Conservation (phyloP, 441 rosid species). For the Mallotus repandus region DNA sequence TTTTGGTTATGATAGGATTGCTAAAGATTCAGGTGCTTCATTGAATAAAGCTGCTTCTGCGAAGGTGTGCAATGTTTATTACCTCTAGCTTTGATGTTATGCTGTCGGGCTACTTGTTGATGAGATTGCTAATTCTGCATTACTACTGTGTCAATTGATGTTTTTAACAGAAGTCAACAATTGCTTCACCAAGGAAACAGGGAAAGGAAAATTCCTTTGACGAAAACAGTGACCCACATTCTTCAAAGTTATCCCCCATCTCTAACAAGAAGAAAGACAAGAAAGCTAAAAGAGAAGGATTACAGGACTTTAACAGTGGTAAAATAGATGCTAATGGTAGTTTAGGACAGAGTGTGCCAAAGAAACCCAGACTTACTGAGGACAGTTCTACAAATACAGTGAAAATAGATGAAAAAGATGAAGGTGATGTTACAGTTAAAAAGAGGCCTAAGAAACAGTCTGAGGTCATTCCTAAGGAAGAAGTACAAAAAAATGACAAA, state of each 20-base stretch:
- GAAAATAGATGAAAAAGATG: constrained; percentile 18
- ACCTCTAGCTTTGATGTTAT: not conserved
- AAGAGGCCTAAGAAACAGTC: constrained; percentile 10
- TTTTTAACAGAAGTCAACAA: constrained; percentile 31
- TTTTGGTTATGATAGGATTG: constrained; percentile 29
- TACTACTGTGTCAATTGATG: constrained; percentile 15
- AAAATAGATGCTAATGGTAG: constrained; percentile 19
- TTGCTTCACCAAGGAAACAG: constrained; percentile 36
- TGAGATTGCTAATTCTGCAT: constrained; percentile 8
- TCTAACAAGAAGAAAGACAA: constrained; percentile 32
- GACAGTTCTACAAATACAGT: constrained; percentile 21
- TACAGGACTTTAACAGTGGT: constrained; percentile 38
- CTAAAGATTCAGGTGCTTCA: constrained; percentile 27
- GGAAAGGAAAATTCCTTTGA: constrained; percentile 64
- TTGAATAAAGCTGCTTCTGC: constrained; percentile 23
- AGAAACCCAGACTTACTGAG: constrained; percentile 23
- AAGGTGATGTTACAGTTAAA: not conserved
- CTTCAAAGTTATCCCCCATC: constrained; percentile 17
- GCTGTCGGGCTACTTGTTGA: constrained; percentile 8
- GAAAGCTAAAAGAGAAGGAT: constrained; percentile 41
- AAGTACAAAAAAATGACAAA: constrained; percentile 20
- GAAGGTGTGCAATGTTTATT: constrained; percentile 32
- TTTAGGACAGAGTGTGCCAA: constrained; percentile 20
- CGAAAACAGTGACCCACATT: constrained; percentile 29
- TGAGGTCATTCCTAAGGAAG: constrained; percentile 8